These are phyloP conservation scores for Vitrella brassicaformis DNA, from an alignment of 73 alveolate species.

Conservation along the genomic window DNA sequence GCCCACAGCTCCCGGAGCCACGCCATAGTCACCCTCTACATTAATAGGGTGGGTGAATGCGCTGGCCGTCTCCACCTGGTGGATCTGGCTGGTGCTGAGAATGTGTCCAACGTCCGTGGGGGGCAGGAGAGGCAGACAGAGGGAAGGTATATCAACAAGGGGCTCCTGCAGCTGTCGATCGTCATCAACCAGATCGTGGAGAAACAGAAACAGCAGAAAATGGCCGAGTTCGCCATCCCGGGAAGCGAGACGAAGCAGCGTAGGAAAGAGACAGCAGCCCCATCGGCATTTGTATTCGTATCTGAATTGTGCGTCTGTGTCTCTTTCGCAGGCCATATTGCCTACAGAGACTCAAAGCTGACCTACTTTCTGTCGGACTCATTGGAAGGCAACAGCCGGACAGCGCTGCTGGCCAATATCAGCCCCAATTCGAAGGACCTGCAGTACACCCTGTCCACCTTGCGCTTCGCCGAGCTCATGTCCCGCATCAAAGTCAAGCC, in stretches of 20 bases:
- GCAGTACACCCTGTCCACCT: conserved; percentile 69
- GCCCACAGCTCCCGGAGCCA: neutral
- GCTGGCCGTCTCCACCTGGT: neutral
- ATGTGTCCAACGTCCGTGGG: neutral
- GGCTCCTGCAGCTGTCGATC: neutral
- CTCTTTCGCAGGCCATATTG: no score
- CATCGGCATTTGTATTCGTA: no score
- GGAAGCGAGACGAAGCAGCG: no score
- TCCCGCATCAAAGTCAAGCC: no score
- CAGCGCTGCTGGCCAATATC: conserved; percentile 70
- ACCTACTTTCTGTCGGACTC: conserved; percentile 68
- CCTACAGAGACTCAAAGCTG: conserved; percentile 71
- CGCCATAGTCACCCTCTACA: neutral
- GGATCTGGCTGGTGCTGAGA: neutral
- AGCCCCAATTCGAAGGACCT: conserved; percentile 45
- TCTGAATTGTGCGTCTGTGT: no score
- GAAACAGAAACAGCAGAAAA: no score
- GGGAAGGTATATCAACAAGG: neutral
- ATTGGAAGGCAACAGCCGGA: conserved; percentile 71
- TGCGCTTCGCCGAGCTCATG: conserved; percentile 49
- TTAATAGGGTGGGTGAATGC: neutral
- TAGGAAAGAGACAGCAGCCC: no score
- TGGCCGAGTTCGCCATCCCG: no score
- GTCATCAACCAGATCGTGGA: neutral
- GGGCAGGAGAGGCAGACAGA: neutral